Conservation (phyloP, 352 stramenopile species). For the Phytophthora hybrid region DNA sequence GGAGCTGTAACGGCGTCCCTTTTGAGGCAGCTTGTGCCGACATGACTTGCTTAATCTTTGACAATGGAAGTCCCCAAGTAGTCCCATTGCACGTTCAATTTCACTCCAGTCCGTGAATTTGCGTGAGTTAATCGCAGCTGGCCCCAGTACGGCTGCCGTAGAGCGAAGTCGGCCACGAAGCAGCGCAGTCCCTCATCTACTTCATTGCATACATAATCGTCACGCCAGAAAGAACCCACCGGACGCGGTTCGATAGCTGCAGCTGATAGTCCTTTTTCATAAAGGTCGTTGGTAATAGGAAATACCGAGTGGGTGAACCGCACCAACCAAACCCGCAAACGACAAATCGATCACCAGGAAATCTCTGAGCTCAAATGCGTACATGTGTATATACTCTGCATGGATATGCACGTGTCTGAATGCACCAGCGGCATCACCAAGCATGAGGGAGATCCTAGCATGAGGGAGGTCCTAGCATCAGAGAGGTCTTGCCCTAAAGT, state of each 20-base stretch:
- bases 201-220: neutral
- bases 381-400: constrained; percentile 12
- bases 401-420: constrained; percentile 2
- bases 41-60: no score
- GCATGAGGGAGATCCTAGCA: constrained; percentile 2
- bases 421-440: constrained; percentile 10
- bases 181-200: neutral
- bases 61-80: no score
- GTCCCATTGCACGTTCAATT: no score
- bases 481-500: no score
- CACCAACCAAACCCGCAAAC: constrained; percentile 17
- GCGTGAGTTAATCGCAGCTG: neutral
- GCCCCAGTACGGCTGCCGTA: neutral
- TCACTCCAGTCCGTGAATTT: constrained; percentile 16
- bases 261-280: neutral
- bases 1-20: neutral
- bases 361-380: constrained; percentile 1
- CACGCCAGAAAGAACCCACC: neutral
- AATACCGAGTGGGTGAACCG: neutral
- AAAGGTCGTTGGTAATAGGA: constrained; percentile 7
- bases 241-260: no score
- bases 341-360: constrained; percentile 9
- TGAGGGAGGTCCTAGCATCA: neutral
- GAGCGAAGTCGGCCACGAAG: neutral
- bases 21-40: no score